Evolutionary conservation across 768 basidiomycete genomes (phyloP).

Genomic region (Lepiota brunneoincarnata): DNA sequence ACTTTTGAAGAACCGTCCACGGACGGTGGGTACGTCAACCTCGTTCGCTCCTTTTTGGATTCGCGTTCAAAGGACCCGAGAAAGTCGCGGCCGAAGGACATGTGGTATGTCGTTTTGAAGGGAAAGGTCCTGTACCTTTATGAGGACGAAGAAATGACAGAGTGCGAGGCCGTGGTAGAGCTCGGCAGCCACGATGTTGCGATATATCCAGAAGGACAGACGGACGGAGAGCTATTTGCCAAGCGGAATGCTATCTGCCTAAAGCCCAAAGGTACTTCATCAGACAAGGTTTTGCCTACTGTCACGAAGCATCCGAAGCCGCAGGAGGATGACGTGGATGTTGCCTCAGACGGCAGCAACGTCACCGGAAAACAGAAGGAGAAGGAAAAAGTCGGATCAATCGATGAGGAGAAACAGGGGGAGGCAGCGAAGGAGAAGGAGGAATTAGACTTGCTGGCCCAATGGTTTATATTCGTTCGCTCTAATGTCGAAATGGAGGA

Average conservation of each 20-base stretch:
- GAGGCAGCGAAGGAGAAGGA: constrained; percentile 49
- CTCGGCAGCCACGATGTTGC: constrained; percentile 74
- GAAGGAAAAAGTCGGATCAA: constrained; percentile 32
- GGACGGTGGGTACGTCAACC: constrained; percentile 74
- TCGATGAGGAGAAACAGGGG: constrained; percentile 38
- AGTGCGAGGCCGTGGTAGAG: constrained; percentile 90
- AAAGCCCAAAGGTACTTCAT: constrained; percentile 42
- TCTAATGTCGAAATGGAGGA: constrained; percentile 95
- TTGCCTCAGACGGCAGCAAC: constrained; percentile 24
- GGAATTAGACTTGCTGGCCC: constrained; percentile 50
- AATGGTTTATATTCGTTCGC: constrained; percentile 94
- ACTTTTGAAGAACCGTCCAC: constrained; percentile 66
- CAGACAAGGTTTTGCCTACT: constrained; percentile 41
- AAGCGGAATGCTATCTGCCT: constrained; percentile 87
- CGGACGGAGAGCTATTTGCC: constrained; percentile 88
- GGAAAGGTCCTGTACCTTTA: constrained; percentile 89
- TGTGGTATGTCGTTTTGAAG: constrained; percentile 92
- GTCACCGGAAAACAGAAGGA: constrained; percentile 28
- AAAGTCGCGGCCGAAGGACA: constrained; percentile 82
- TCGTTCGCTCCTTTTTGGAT: constrained; percentile 79
- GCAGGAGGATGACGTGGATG: constrained; percentile 30
- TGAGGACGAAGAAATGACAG: constrained; percentile 87
- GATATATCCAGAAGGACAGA: constrained; percentile 69
- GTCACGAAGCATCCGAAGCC: constrained; percentile 51
- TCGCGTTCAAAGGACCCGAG: constrained; percentile 83